phyloP scores from a whole-genome alignment of 768 basidiomycete genomes.

The Mrakia hoshinonis region DNA sequence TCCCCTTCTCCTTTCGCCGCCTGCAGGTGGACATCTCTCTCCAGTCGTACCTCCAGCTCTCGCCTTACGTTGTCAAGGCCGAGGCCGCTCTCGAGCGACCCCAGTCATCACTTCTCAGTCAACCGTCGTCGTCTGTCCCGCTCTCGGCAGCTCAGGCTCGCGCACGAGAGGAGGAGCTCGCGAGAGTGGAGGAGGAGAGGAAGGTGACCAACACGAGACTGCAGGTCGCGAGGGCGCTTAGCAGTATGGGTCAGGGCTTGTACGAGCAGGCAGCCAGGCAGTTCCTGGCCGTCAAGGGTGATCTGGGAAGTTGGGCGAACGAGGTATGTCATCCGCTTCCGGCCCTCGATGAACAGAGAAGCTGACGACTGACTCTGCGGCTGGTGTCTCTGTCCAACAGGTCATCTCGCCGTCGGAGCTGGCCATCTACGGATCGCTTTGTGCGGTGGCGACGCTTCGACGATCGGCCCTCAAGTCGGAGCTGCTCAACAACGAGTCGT shows the following conservation, averaged over 20 bases:
- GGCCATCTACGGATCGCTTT: slow-evolving; percentile 75
- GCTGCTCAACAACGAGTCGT: slow-evolving; percentile 57
- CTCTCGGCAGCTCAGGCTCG: slow-evolving; percentile 26
- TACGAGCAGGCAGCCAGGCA: slow-evolving; percentile 72
- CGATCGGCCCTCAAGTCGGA: slow-evolving; percentile 60
- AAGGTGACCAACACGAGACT: slow-evolving; percentile 7
- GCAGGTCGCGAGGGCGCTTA: slow-evolving; percentile 48
- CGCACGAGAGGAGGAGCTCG: neutral
- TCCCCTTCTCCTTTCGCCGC: neutral
- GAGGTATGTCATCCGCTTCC: slow-evolving; percentile 45
- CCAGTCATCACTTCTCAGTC: neutral
- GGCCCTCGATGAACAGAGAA: slow-evolving; percentile 59
- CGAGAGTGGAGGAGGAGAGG: slow-evolving; percentile 8
- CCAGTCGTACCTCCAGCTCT: slow-evolving; percentile 13
- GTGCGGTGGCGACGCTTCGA: slow-evolving; percentile 67
- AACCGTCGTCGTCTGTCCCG: slow-evolving; percentile 16
- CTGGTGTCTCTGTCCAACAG: slow-evolving; percentile 40
- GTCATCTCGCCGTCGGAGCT: slow-evolving; percentile 73
- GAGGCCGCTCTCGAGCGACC: slow-evolving; percentile 29
- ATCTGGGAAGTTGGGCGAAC: slow-evolving; percentile 69
- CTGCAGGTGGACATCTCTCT: slow-evolving; percentile 20
- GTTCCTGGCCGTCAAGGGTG: slow-evolving; percentile 55
- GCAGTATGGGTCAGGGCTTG: slow-evolving; percentile 58
- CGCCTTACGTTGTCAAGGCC: slow-evolving; percentile 27
- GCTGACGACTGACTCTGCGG: slow-evolving; percentile 41